A percentile compares a stretch with the other conserved stretches of the same genome.
Conservation (phyloP, 225 moss, liverwort and hornwort genomes). For the Neckera pumila region DNA sequence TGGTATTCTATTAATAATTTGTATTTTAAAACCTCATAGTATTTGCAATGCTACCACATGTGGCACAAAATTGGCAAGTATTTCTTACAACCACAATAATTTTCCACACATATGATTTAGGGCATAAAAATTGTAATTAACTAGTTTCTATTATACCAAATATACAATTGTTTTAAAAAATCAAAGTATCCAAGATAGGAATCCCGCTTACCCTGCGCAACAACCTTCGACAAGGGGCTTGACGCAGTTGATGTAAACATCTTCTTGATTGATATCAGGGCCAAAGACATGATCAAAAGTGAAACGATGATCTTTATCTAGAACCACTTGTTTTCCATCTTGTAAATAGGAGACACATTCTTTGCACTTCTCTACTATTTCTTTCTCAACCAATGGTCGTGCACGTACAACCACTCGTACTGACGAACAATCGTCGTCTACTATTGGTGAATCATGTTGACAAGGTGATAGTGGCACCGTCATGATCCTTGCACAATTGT, state of each 20-base stretch:
- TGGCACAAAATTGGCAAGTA: neutral
- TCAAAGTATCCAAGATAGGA: neutral
- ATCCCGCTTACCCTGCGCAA: slow-evolving; percentile 40
- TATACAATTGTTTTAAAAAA: neutral
- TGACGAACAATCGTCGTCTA: slow-evolving; percentile 42
- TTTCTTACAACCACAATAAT: neutral
- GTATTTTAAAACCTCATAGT: neutral
- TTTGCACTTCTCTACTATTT: slow-evolving; percentile 72
- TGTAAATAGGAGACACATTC: slow-evolving; percentile 72
- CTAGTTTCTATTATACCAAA: neutral
- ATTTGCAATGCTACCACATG: neutral
- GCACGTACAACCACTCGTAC: slow-evolving; percentile 72
- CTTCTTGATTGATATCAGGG: slow-evolving; percentile 52
- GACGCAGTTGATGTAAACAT: slow-evolving; percentile 65
- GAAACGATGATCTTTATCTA: slow-evolving; percentile 69
- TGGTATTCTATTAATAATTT: neutral
- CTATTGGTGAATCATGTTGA: neutral
- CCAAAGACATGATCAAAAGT: slow-evolving; percentile 81
- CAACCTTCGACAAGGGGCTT: slow-evolving; percentile 90
- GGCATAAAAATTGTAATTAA: neutral
- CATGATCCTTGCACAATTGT: slow-evolving; percentile 3
- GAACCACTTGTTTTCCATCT: slow-evolving; percentile 63
- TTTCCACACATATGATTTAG: neutral
- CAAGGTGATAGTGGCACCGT: slow-evolving; percentile 22
- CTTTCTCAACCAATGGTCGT: slow-evolving; percentile 72